These are phyloP conservation scores for Sporothrix euskadiensis DNA, from an alignment of 2,329 filamentous ascomycete species.

Conservation along the genomic window DNA sequence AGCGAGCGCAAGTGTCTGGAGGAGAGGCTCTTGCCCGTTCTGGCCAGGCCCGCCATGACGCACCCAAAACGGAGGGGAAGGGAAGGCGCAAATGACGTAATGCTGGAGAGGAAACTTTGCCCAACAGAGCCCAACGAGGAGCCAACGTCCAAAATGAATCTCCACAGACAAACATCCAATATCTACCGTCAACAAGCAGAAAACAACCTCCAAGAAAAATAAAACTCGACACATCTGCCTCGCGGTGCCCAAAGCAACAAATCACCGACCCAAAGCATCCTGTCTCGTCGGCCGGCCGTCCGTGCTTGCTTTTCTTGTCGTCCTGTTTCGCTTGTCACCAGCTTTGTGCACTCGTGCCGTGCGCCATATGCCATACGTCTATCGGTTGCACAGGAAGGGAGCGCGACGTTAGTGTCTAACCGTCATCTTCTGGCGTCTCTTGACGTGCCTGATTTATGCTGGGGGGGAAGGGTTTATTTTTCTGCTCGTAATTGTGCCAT, in stretches of 20 bases:
- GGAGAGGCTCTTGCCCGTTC: not conserved
- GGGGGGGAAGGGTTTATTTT: too few relatives aligned
- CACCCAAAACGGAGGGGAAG: not conserved
- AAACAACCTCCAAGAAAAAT: not conserved
- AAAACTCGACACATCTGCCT: not conserved
- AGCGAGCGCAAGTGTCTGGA: not conserved
- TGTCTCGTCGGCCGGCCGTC: not conserved
- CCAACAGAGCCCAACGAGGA: not conserved
- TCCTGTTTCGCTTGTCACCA: not conserved
- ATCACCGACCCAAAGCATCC: not conserved
- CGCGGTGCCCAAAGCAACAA: conserved; percentile 6
- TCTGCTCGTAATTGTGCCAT: not conserved
- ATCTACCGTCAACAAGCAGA: not conserved
- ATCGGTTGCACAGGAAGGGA: not conserved
- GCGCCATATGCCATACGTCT: not conserved
- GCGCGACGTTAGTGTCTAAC: not conserved
- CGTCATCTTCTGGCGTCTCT: not conserved
- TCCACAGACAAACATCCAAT: not conserved
- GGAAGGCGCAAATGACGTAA: conserved; percentile 13
- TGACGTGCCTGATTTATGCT: not conserved
- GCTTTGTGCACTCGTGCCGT: not conserved
- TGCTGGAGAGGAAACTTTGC: not conserved
- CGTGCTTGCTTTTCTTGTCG: not conserved
- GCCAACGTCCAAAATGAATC: not conserved
- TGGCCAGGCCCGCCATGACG: conserved; percentile 1